phyloP scores from a whole-genome alignment of 495 filamentous ascomycete genomes.

The Staphylotrichum longicolle region DNA sequence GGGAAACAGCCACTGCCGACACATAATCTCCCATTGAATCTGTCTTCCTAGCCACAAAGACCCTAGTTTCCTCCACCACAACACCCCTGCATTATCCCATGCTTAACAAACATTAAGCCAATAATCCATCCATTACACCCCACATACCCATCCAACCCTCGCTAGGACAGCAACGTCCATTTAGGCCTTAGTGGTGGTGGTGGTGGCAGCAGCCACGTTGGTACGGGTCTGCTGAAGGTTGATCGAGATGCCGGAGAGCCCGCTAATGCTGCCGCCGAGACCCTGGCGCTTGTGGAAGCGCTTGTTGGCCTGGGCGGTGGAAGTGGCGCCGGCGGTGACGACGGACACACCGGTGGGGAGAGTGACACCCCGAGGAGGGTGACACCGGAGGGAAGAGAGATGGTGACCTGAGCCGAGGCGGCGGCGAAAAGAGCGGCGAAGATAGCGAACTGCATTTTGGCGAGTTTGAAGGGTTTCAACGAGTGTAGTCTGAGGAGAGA shows the following conservation, averaged over 20 bases:
- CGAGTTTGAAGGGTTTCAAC: slow-evolving; percentile 2
- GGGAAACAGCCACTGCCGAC: no score
- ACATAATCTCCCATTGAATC: no score
- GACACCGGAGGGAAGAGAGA: slow-evolving; percentile 33
- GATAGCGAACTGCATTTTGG: slow-evolving; percentile 26
- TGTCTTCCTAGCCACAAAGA: no score
- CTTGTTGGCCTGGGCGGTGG: slow-evolving; percentile 19
- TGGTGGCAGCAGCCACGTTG: no score
- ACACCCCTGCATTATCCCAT: no score
- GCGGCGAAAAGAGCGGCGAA: slow-evolving; percentile 16
- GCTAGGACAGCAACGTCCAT: no score
- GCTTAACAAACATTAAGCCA: no score
- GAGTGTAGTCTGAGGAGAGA: neutral
- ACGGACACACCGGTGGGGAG: slow-evolving; percentile 35
- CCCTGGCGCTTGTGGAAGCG: neutral
- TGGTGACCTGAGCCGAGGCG: slow-evolving; percentile 25
- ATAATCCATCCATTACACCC: no score
- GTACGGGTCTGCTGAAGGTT: neutral
- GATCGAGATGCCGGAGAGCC: neutral
- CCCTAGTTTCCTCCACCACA: no score
- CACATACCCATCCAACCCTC: no score
- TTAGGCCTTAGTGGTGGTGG: no score
- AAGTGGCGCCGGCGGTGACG: slow-evolving; percentile 20
- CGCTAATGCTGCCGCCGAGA: neutral
- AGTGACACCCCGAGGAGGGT: slow-evolving; percentile 31